phyloP scores from a whole-genome alignment of 2,329 filamentous ascomycete genomes.

The Ceratocystis destructans region DNA sequence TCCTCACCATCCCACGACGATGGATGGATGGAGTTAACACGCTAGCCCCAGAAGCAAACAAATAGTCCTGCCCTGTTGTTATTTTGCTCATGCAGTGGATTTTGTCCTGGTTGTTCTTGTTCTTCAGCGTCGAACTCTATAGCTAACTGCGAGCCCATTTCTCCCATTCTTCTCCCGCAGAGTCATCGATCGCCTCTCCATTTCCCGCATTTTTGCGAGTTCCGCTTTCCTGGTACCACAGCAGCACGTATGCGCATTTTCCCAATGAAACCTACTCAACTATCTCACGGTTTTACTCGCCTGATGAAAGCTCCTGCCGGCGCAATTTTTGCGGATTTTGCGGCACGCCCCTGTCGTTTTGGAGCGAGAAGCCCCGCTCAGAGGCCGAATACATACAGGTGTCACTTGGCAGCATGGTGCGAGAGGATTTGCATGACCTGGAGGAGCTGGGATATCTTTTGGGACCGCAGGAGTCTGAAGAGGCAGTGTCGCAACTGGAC shows the following conservation, averaged over 20 bases:
- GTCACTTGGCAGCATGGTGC: slow-evolving; percentile 61
- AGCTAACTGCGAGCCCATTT: neutral
- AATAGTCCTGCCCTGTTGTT: too few relatives aligned
- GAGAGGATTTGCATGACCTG: slow-evolving; percentile 56
- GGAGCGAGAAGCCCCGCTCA: slow-evolving; percentile 57
- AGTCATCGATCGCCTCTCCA: slow-evolving; percentile 56
- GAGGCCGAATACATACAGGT: slow-evolving; percentile 71
- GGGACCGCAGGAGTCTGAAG: slow-evolving; percentile 19
- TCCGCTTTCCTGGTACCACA: slow-evolving; percentile 67
- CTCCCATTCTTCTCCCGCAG: slow-evolving; percentile 23
- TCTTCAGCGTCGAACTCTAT: neutral
- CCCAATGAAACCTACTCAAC: slow-evolving; percentile 58
- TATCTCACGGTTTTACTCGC: slow-evolving; percentile 55
- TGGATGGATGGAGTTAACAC: too few relatives aligned
- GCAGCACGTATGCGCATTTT: slow-evolving; percentile 59
- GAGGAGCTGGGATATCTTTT: slow-evolving; percentile 64
- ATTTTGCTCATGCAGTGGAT: too few relatives aligned
- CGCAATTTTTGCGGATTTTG: slow-evolving; percentile 86
- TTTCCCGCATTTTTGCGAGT: slow-evolving; percentile 72
- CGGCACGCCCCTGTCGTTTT: slow-evolving; percentile 71
- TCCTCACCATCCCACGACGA: too few relatives aligned
- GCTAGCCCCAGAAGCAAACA: too few relatives aligned
- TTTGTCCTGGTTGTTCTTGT: too few relatives aligned
- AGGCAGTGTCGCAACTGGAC: slow-evolving; percentile 8
- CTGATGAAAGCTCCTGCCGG: slow-evolving; percentile 44